phyloP scores from a whole-genome alignment of 129 eudicot species.

The sunflower (Helianthus annuus) region DNA sequence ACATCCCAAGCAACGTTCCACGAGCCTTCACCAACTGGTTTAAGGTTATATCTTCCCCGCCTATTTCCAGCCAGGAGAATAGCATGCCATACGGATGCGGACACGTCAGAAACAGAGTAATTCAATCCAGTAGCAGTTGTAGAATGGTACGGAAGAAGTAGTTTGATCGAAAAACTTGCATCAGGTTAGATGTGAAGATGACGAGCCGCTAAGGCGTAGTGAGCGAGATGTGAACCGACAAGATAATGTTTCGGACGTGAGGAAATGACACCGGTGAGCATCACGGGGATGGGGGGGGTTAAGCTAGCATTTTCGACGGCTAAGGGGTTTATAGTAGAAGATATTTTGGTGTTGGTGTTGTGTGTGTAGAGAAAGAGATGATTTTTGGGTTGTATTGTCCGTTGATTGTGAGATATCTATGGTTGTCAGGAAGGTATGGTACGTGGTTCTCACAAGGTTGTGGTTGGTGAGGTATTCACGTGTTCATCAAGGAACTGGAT shows the following conservation, averaged over 20 bases:
- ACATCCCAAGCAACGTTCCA: conserved; percentile 96
- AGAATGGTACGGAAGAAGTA: conserved; percentile 23
- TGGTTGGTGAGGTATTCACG: conserved; percentile 41
- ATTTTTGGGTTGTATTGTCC: conserved; percentile 27
- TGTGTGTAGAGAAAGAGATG: background rate
- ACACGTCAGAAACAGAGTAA: conserved; percentile 23
- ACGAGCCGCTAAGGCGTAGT: conserved; percentile 36
- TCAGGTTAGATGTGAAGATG: conserved; percentile 36
- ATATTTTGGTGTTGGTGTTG: background rate
- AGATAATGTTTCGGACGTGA: conserved; percentile 70
- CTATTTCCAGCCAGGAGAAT: conserved; percentile 47
- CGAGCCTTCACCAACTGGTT: conserved; percentile 76
- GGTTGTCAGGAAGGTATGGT: conserved; percentile 25
- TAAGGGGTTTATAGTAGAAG: conserved; percentile 10
- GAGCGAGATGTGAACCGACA: conserved; percentile 40
- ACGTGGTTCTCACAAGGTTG: conserved; percentile 32
- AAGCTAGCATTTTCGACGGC: background rate
- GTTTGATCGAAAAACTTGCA: conserved; percentile 35
- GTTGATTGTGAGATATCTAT: conserved; percentile 32
- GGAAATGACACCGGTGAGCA: conserved; percentile 76
- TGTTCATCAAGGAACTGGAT: conserved; percentile 37
- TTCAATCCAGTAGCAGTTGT: conserved; percentile 27
- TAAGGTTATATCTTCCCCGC: conserved; percentile 23
- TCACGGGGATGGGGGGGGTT: conserved; percentile 41
- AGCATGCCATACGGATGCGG: conserved; percentile 69